Conservation (phyloP, 805 yeast species). For the Candida corydali region DNA sequence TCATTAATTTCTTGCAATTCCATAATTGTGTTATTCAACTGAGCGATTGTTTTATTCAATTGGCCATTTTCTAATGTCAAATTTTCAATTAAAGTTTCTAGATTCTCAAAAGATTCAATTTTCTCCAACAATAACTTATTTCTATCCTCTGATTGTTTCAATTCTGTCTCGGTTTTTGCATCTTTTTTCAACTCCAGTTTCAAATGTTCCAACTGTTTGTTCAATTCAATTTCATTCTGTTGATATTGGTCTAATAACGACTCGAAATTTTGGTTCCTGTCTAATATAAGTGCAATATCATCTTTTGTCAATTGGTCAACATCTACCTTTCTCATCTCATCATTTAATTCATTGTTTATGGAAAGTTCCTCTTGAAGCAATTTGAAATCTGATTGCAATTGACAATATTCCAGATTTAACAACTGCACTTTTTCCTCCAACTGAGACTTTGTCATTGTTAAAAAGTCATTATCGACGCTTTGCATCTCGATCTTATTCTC, state of each 20-base stretch:
- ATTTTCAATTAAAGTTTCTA: conserved; percentile 32
- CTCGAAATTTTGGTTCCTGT: conserved; percentile 37
- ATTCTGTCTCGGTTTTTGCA: conserved; percentile 20
- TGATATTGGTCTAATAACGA: conserved; percentile 25
- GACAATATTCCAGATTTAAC: conserved; percentile 25
- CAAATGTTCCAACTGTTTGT: conserved; percentile 15
- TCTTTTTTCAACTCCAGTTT: conserved; percentile 14
- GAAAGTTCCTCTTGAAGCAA: conserved; percentile 33
- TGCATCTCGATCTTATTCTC: conserved; percentile 26
- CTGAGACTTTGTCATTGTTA: conserved; percentile 28
- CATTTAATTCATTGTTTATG: conserved; percentile 33
- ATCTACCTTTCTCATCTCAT: conserved; percentile 20
- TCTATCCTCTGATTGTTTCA: conserved; percentile 18
- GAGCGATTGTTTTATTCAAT: conserved; percentile 27
- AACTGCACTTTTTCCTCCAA: conserved; percentile 20
- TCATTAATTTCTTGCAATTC: conserved; percentile 49
- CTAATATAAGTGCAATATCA: conserved; percentile 20
- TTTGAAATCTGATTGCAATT: conserved; percentile 25
- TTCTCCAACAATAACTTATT: conserved; percentile 26
- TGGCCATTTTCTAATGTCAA: conserved; percentile 32
- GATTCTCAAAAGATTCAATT: conserved; percentile 30
- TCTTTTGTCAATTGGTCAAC: conserved; percentile 11
- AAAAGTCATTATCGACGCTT: conserved; percentile 42
- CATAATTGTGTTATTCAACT: conserved; percentile 32
- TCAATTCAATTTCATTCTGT: conserved; percentile 21